Percentiles rank a stretch among this genome's conserved stretches.
Evolutionary conservation across 2,329 filamentous ascomycete species (phyloP).

Genomic region (Delphinella strobiligena): DNA sequence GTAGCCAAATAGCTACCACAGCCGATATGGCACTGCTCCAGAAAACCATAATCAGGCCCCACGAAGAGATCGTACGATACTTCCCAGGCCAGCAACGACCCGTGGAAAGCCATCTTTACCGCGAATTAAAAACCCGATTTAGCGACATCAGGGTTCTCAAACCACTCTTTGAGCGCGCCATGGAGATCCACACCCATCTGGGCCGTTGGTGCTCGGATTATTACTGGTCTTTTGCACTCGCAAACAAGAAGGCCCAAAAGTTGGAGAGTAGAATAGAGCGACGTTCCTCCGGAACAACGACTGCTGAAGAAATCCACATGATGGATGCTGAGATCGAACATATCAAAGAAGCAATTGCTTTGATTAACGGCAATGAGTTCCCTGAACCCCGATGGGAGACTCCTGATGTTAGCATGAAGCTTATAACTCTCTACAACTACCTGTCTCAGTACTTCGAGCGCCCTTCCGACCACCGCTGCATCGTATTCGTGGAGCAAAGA

Average conservation of each 20-base stretch:
- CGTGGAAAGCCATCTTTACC: constrained; percentile 53
- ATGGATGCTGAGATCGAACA: constrained; percentile 40
- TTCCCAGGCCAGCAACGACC: constrained; percentile 36
- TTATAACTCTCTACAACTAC: constrained; percentile 48
- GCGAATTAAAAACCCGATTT: constrained; percentile 41
- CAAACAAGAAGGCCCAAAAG: constrained; percentile 48
- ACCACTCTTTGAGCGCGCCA: constrained; percentile 48
- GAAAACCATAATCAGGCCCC: constrained; percentile 46
- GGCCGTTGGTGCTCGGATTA: constrained; percentile 78
- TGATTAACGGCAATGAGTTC: constrained; percentile 2
- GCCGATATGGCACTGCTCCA: constrained; percentile 47
- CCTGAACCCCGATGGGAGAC: constrained; percentile 2
- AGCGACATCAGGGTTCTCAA: constrained; percentile 41
- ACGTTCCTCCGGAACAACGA: constrained; percentile 3
- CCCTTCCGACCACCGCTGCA: constrained; percentile 53
- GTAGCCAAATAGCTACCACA: constrained; percentile 73
- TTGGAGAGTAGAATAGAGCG: constrained; percentile 45
- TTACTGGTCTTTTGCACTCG: constrained; percentile 62
- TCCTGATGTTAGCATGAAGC: constrained; percentile 57
- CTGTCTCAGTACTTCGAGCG: constrained; percentile 52
- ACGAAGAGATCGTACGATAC: constrained; percentile 46
- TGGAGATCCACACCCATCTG: constrained; percentile 50
- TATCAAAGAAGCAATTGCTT: constrained; percentile 46
- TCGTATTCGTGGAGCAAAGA: constrained; percentile 75
- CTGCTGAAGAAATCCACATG: not conserved